Evolutionary conservation across 805 yeast species (phyloP).

Genomic region (Candida pini): DNA sequence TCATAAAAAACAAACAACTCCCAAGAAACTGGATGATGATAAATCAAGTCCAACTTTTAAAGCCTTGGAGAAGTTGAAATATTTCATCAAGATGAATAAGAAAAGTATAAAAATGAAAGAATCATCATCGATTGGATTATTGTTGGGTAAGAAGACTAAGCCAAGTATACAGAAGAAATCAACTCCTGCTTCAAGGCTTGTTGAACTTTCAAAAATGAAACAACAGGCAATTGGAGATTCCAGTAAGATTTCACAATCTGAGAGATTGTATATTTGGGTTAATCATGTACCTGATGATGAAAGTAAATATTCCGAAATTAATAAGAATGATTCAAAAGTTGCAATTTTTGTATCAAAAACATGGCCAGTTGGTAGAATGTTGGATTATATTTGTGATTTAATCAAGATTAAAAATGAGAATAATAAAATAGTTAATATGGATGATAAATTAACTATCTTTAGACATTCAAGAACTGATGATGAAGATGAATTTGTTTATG

Average conservation of each 20-base stretch:
- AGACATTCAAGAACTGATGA: constrained; percentile 17
- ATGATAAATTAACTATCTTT: constrained; percentile 44
- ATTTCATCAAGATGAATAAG: constrained; percentile 13
- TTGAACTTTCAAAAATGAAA: constrained; percentile 36
- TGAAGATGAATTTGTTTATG: constrained; percentile 23
- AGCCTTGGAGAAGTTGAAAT: constrained; percentile 19
- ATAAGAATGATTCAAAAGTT: constrained; percentile 12
- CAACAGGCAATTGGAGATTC: constrained; percentile 48
- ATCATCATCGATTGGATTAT: constrained; percentile 3
- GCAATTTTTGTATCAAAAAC: constrained; percentile 44
- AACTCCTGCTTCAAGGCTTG: constrained; percentile 21
- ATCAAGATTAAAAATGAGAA: constrained; percentile 45
- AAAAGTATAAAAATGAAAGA: too few relatives aligned
- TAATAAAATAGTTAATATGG: constrained; percentile 36
- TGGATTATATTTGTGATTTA: constrained; percentile 46
- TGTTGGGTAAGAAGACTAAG: constrained; percentile 1
- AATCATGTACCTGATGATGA: constrained; percentile 32
- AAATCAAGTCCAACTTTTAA: constrained; percentile 18
- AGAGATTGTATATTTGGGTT: constrained; percentile 47
- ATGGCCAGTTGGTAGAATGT: constrained; percentile 57
- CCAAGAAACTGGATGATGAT: too few relatives aligned
- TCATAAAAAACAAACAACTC: constrained; percentile 1
- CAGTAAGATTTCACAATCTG: constrained; percentile 34
- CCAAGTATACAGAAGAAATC: constrained; percentile 2
- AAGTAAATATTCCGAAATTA: constrained; percentile 2